Percentiles rank a stretch among this genome's conserved stretches.
These are phyloP conservation scores for Beauveria pseudobassiana DNA, from an alignment of 2,329 filamentous ascomycete genomes.

Conservation along the genomic window DNA sequence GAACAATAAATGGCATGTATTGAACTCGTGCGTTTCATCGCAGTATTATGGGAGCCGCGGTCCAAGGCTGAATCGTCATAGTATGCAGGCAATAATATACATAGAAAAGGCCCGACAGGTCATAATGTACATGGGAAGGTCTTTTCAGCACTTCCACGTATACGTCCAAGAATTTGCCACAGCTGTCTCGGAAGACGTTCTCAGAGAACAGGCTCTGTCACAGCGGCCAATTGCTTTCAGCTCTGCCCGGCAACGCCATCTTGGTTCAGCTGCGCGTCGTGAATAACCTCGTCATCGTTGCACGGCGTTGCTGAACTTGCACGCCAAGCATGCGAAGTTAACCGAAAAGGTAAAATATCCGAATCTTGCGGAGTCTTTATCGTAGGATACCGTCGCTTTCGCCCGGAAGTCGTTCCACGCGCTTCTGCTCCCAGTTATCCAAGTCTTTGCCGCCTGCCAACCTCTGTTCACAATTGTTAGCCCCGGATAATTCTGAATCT, in stretches of 20 bases:
- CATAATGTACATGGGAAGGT: background rate
- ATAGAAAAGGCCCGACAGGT: background rate
- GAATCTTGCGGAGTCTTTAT: background rate
- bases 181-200: background rate
- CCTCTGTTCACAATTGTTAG: slow-evolving; percentile 17
- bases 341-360: background rate
- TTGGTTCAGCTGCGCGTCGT: background rate
- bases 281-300: background rate
- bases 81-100: background rate
- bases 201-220: background rate
- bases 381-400: slow-evolving; percentile 79
- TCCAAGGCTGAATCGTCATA: background rate
- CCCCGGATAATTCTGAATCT: background rate
- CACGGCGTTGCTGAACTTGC: too few species aligned
- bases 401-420: slow-evolving; percentile 80
- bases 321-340: background rate
- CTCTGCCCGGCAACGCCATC: background rate
- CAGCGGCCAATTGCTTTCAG: background rate
- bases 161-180: too few species aligned
- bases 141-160: background rate
- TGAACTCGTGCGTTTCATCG: background rate
- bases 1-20: background rate
- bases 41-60: background rate
- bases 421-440: slow-evolving; percentile 94
- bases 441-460: slow-evolving; percentile 68